Percentiles rank a stretch among this genome's conserved stretches.
Evolutionary conservation across 164 flowering plant species (phyloP).

Genomic region (Protea cynaroides): DNA sequence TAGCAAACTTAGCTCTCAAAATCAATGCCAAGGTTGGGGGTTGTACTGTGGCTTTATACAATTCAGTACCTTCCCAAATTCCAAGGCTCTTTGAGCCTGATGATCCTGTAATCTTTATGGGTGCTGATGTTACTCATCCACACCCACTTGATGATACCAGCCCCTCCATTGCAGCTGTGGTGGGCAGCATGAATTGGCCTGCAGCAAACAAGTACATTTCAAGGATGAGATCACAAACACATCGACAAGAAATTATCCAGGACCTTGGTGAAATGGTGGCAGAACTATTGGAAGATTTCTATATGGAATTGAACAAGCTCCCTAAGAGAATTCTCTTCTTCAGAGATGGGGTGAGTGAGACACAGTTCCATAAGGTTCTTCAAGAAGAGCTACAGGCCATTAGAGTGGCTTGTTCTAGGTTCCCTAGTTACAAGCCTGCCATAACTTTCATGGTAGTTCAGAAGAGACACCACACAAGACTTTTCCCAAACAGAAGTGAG

Average conservation of each 20-base stretch:
- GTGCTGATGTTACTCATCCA: constrained; percentile 98
- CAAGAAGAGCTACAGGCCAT: constrained; percentile 72
- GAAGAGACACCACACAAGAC: constrained; percentile 88
- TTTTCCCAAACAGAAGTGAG: constrained; percentile 50
- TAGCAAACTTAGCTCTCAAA: constrained; percentile 84
- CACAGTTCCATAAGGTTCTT: constrained; percentile 81
- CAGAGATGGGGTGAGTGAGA: constrained; percentile 93
- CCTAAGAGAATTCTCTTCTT: constrained; percentile 77
- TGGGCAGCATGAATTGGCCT: constrained; percentile 97
- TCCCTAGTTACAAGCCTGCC: constrained; percentile 58
- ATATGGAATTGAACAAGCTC: constrained; percentile 38
- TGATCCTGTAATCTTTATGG: constrained; percentile 87
- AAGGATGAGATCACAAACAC: constrained; percentile 84
- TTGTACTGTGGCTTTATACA: constrained; percentile 73
- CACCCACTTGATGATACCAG: constrained; percentile 85
- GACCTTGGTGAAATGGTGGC: constrained; percentile 73
- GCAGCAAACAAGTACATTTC: constrained; percentile 80
- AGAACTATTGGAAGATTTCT: constrained; percentile 68
- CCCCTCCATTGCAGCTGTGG: constrained; percentile 93
- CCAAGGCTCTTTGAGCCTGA: constrained; percentile 51
- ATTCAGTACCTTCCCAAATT: constrained; percentile 67
- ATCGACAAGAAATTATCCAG: constrained; percentile 79
- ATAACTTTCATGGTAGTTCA: constrained; percentile 87
- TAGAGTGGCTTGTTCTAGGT: constrained; percentile 48
- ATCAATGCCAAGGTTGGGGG: constrained; percentile 97